Base-by-base conservation (phyloP, 495 filamentous ascomycete species). In the Hypoxylon lienhwacheense region DNA sequence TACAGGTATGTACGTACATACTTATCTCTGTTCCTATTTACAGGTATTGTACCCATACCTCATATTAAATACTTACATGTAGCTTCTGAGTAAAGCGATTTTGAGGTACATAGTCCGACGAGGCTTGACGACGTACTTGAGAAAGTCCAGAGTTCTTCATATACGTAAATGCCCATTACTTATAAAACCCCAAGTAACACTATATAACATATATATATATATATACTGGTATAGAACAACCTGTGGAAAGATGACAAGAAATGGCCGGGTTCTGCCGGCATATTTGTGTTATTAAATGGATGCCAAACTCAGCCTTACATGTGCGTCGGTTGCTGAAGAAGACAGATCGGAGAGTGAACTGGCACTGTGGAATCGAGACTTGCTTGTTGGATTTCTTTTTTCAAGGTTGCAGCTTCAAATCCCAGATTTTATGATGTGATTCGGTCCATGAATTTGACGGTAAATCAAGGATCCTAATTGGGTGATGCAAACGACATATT, bases 291-390 rank as follows among this genome's bases (percentile, higher is more conserved):
- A 8, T 41, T 22, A 45, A 25, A 16, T 24, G 37, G 32, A 32
- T 22, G 45, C 33, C 50, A 39, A 25, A 35, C 42, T 61, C 57
- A 61, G 57, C 57, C 57, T 55, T 61, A 55, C 42, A 42, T 52
- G 25, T 12, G 20, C 25, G 16, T 28, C 6, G 21, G 15, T 11
- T 42, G 22, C 29, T 24, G 15, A 52, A 41, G 20, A 35, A 54
- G 32, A 44, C 28, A 44, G 17, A 40, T 52, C 35, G 17, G 5
- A 41, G 31, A 43, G 6, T 11, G 17, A 55, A 54, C 15, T 37
- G 46, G 15, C 51, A 55, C 46, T 51, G 55, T 59, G 35, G 31
- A 34, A 46, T 31, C 22, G 25, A 42, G 44, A 39, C 42, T 39
- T 45, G 29, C 34, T 45, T 31, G 50, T 46, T 50, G 40, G 41